Percentiles rank a stretch among this genome's conserved stretches.
Conservation (phyloP, 2,329 filamentous ascomycete species). For the Exophiala alcalophila region DNA sequence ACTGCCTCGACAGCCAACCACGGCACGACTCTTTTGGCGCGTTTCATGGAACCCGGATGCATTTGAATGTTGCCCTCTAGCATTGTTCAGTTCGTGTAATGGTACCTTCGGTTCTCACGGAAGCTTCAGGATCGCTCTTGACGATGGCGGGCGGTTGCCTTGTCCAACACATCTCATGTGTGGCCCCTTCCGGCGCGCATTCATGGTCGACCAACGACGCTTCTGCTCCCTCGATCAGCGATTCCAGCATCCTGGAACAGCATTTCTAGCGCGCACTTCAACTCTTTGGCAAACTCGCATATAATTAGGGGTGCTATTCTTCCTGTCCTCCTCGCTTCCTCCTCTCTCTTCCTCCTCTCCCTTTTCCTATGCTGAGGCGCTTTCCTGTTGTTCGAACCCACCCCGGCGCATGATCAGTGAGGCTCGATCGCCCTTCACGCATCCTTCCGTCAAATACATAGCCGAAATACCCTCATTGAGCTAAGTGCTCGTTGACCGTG, state of each 20-base stretch:
- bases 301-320: conserved; percentile 14
- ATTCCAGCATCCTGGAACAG: no score
- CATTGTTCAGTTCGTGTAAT: neutral
- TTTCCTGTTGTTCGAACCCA: no score
- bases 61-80: no score
- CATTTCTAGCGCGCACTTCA: neutral
- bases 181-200: conserved; percentile 12
- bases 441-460: conserved; percentile 13
- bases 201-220: conserved; percentile 9
- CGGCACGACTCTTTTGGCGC: no score
- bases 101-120: neutral
- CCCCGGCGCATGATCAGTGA: conserved; percentile 4
- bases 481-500: conserved; percentile 5
- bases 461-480: conserved; percentile 13
- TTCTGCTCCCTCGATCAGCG: no score
- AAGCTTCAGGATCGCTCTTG: conserved; percentile 11
- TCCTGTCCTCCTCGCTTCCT: conserved; percentile 2
- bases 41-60: no score
- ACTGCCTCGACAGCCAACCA: no score
- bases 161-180: neutral
- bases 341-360: conserved; percentile 1
- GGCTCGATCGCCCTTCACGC: conserved; percentile 3
- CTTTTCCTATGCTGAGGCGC: no score
- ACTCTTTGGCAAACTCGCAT: neutral
- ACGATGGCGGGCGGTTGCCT: conserved; percentile 10